Conservation (phyloP, 2,329 filamentous ascomycete species). For the Arthrobotrys sphaeroides region DNA sequence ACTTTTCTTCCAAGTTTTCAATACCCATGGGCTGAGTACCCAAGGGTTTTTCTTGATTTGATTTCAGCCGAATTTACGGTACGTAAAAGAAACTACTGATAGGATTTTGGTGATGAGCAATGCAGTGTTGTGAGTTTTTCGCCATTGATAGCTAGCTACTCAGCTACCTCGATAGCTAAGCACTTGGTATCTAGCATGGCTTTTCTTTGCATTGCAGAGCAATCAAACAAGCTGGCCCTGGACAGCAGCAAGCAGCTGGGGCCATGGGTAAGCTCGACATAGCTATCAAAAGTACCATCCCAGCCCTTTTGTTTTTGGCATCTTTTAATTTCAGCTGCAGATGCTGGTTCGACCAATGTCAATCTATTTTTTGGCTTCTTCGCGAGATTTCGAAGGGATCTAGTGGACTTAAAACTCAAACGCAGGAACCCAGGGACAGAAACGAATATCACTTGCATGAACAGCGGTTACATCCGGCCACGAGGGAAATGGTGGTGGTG, state of each 20-base stretch:
- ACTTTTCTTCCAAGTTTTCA: slow-evolving; percentile 1
- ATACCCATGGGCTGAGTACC: background rate
- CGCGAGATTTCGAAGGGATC: slow-evolving; percentile 17
- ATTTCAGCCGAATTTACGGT: slow-evolving; percentile 18
- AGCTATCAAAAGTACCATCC: background rate
- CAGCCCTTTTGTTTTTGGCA: slow-evolving; percentile 1
- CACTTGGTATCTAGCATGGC: too few relatives aligned
- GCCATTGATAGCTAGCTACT: too few relatives aligned
- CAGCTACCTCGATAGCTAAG: background rate
- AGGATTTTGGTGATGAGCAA: background rate
- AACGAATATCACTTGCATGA: slow-evolving; percentile 51
- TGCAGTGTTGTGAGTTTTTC: background rate
- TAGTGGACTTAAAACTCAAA: slow-evolving; percentile 31
- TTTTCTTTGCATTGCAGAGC: background rate
- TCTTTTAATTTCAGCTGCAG: background rate
- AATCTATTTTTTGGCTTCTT: slow-evolving; percentile 2
- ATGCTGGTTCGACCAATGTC: slow-evolving; percentile 1
- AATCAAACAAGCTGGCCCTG: background rate
- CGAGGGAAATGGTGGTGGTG: background rate
- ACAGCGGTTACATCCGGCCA: slow-evolving; percentile 30
- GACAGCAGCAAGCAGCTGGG: background rate
- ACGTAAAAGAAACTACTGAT: slow-evolving; percentile 14
- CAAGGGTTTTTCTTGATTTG: background rate
- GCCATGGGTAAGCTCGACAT: background rate
- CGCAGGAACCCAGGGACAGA: slow-evolving; percentile 38